phyloP scores from a whole-genome alignment of 164 flowering plant genomes.

The Platanus orientalis region DNA sequence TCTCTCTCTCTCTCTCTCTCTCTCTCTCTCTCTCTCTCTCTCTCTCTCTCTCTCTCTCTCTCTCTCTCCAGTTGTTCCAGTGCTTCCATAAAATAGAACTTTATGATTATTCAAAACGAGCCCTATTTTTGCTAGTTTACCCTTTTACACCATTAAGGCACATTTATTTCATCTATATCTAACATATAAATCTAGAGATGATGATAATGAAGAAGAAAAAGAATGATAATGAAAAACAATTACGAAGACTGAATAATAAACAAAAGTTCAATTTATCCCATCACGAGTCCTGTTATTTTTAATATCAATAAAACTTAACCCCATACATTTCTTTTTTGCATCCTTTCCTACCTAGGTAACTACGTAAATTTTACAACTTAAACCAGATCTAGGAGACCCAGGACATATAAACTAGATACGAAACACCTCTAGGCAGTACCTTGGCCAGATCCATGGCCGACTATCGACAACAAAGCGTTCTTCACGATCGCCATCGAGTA shows the following conservation, averaged over 20 bases:
- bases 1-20: too few species aligned
- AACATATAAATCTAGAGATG: too few species aligned
- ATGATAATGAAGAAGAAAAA: neutral
- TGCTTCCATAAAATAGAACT: too few species aligned
- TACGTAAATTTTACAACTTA: neutral
- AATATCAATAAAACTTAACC: neutral
- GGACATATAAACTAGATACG: neutral
- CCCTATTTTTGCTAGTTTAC: too few species aligned
- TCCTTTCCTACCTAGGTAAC: neutral
- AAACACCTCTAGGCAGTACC: conserved; percentile 1
- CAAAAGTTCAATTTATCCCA: neutral
- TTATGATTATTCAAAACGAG: too few species aligned
- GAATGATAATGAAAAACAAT: neutral
- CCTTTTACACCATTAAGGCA: too few species aligned
- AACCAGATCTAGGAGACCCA: neutral
- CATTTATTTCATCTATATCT: too few species aligned
- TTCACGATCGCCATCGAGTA: conserved; percentile 15
- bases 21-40: too few species aligned
- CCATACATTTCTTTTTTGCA: neutral
- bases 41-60: too few species aligned
- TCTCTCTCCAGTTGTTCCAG: too few species aligned
- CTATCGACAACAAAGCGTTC: conserved; percentile 19
- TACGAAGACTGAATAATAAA: neutral
- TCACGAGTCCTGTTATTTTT: neutral
- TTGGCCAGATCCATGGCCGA: conserved; percentile 17